Percentiles rank a stretch among this genome's conserved stretches.
Conservation (phyloP, 768 basidiomycete species). For the Ephemerocybe angulata region DNA sequence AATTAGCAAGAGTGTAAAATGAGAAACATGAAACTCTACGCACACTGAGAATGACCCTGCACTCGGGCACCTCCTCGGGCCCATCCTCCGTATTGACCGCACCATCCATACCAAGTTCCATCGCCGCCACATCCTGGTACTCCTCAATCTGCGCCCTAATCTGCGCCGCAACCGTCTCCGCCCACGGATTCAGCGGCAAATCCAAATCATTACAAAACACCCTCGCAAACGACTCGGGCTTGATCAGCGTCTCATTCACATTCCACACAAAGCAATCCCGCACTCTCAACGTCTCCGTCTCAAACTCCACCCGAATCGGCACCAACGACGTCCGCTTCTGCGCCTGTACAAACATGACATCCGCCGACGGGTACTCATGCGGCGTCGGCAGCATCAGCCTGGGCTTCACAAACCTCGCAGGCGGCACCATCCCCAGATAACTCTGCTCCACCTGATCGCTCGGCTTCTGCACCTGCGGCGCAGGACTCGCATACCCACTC, state of each 20-base stretch:
- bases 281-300: constrained; percentile 86
- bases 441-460: constrained; percentile 77
- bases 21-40: constrained; percentile 22
- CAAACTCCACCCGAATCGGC: constrained; percentile 93
- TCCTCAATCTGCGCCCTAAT: constrained; percentile 93
- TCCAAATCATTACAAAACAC: constrained; percentile 89
- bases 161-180: constrained; percentile 75
- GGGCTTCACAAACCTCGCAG: constrained; percentile 69
- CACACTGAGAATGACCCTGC: constrained; percentile 78
- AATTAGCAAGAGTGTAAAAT: not conserved
- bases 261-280: constrained; percentile 98
- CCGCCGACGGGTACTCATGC: constrained; percentile 70
- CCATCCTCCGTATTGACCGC: constrained; percentile 41
- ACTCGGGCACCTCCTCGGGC: constrained; percentile 65
- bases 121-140: constrained; percentile 72
- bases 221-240: constrained; percentile 79
- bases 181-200: constrained; percentile 63
- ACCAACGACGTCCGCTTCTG: constrained; percentile 54
- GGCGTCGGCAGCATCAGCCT: constrained; percentile 53
- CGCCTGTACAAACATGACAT: constrained; percentile 63
- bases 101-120: constrained; percentile 68
- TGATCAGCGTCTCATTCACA: constrained; percentile 79
- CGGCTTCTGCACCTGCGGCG: constrained; percentile 31
- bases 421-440: constrained; percentile 84
- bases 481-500: constrained; percentile 24